Evolutionary conservation across 2,329 filamentous ascomycete genomes (phyloP).

Genomic region (Beauveria varroae): DNA sequence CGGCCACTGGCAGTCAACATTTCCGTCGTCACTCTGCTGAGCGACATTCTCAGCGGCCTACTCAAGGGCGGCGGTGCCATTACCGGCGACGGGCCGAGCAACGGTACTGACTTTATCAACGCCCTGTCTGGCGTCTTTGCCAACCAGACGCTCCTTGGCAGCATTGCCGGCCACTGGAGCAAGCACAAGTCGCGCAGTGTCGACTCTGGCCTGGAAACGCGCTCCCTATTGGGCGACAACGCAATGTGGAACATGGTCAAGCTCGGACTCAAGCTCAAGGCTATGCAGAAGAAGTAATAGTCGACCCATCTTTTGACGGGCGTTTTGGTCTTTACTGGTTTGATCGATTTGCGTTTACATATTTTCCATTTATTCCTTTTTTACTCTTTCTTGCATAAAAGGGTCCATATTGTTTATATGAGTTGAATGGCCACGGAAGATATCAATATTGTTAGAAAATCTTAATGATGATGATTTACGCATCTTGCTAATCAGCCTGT

Average conservation of each 20-base stretch:
- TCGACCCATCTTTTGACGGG: neutral
- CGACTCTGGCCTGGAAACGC: constrained; percentile 13
- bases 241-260: constrained; percentile 21
- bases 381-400: neutral
- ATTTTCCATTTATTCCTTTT: neutral
- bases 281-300: constrained; percentile 5
- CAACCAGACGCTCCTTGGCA: constrained; percentile 32
- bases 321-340: neutral
- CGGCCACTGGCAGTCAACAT: constrained; percentile 28
- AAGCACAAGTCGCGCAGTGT: constrained; percentile 5
- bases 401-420: neutral
- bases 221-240: constrained; percentile 15
- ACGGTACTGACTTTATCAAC: constrained; percentile 8
- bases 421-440: neutral
- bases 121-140: constrained; percentile 25
- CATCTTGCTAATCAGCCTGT: neutral
- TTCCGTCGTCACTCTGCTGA: constrained; percentile 31
- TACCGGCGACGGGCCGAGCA: constrained; percentile 1
- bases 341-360: neutral
- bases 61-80: constrained; percentile 10
- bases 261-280: constrained; percentile 21
- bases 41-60: constrained; percentile 30
- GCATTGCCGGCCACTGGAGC: constrained; percentile 29
- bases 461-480: constrained; percentile 11
- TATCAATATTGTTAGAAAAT: constrained; percentile 5